These are phyloP conservation scores for Naganishia onofrii DNA, from an alignment of 768 basidiomycete genomes.

Conservation along the genomic window DNA sequence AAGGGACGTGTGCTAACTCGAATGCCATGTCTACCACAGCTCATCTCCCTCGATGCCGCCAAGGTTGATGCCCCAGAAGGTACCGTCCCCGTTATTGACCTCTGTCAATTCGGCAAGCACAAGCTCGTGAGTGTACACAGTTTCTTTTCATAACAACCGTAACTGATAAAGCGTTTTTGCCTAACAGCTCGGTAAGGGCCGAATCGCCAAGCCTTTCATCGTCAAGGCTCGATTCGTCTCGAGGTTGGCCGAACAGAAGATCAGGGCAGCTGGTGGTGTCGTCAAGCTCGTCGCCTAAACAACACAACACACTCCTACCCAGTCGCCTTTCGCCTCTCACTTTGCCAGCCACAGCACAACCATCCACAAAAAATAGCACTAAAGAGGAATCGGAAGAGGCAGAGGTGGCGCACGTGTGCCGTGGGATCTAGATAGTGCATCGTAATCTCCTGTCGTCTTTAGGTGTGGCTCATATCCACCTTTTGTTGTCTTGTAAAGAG, in stretches of 20 bases:
- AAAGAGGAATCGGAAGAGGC: constrained; percentile 22
- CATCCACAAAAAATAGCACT: constrained; percentile 20
- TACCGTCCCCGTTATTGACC: constrained; percentile 86
- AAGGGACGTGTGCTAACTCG: background rate
- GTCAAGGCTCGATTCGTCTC: constrained; percentile 98
- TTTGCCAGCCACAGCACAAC: constrained; percentile 14
- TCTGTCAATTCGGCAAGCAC: constrained; percentile 51
- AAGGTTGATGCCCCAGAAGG: constrained; percentile 51
- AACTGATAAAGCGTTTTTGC: background rate
- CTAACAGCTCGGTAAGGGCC: constrained; percentile 76
- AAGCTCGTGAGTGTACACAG: constrained; percentile 49
- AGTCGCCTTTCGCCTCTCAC: constrained; percentile 7
- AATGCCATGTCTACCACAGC: constrained; percentile 32
- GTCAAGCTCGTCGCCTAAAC: constrained; percentile 83
- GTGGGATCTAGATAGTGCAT: constrained; percentile 24
- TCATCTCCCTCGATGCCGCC: constrained; percentile 52
- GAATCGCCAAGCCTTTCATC: constrained; percentile 78
- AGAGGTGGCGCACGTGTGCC: constrained; percentile 13
- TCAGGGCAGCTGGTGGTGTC: constrained; percentile 70
- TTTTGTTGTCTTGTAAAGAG: constrained; percentile 22
- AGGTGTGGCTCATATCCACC: background rate
- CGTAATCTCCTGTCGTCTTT: constrained; percentile 25
- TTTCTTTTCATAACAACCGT: background rate
- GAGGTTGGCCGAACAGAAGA: constrained; percentile 70
- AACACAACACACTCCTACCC: background rate